Evolutionary conservation across 1,139 yeast species (phyloP), one percentile per base, ranked within the genome.

Genomic region (Nakaseomyces delphensis): DNA sequence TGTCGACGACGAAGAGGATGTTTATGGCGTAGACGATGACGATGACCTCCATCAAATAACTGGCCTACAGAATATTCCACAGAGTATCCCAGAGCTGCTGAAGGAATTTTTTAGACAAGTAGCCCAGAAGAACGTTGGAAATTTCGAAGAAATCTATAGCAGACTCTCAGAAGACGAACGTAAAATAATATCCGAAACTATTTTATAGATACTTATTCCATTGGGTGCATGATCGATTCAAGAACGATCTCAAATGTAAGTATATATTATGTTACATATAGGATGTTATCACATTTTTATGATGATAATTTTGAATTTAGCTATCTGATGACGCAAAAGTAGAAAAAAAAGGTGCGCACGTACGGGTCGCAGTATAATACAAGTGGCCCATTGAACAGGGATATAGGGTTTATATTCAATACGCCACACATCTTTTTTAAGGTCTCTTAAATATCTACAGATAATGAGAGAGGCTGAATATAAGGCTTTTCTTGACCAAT

Each of bases 51-150:
- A 65, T 2, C 67, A 66, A 11, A 48, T 48, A 14, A 45, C 52
- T 3, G 51, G 51, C 7, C 25, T 51, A 13, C 48, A 41, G 6
- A 48, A 53, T 27, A 42, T 51, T 10, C 41, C 43, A 8, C 47
- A 51, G 40, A 50, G 48, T 23, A 62, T 74, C 43, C 67, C 70
- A 45, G 66, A 69, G 27, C 59, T 77, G 25, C 65, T 86, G 43
- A 57, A 73, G 9, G 69, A 65, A 20, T 84, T 86, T 63, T 80
- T 86, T 66, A 79, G 71, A 52, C 78, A 76, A 48, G 74, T 82
- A 48, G 75, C 81, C 0, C 50, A 70, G 6, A 71, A 72, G 47
- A 71, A 80, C 52, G 56, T 72, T 14, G 75, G 77, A 1, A 63
- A 70, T 15, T 83, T 84, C 64, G 70, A 70, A 51, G 59, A 60